Evolutionary conservation across 1,139 yeast species (phyloP), one percentile per base, ranked within the genome.

Genomic region (Ogataea hybrid): DNA sequence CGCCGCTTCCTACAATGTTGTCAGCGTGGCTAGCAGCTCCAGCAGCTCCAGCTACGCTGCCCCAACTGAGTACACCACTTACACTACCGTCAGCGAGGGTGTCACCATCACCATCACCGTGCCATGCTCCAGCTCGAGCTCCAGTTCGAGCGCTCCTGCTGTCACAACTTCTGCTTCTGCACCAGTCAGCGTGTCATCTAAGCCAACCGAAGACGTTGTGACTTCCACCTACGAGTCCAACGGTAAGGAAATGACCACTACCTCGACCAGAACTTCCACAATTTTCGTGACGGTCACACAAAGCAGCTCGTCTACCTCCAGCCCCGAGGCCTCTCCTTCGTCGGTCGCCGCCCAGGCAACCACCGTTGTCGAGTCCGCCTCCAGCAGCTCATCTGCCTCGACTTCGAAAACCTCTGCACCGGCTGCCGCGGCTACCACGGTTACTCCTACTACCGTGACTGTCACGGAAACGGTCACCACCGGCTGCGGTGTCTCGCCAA

Each of bases 181-280:
- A 25, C 25, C 37, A 6, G 31, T 38, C 16, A 16, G 34, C 21
- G 33, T 41, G 9, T 17, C 48, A n/a, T 25, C 47, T 12, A 35
- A 31, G 22, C 16, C 25, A n/a, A 36, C 28, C 15, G 46, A 43
- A 11, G 39, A 36, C 20, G 43, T 48, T 15, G 40, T 47, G 30
- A 40, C 47, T 5, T 44, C 53, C 7, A 41, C 46, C 1, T 47
- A 30, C 33, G 39, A 31, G 20, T 44, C 52, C n/a, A 38, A 42
- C 23, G 56, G 55, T 23, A 42, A 40, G 15, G 49, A 47, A 10
- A 22, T 41, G 12, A 60, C 62, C 8, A 60, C 64, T n/a, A 58
- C 61, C 8, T 56, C 43, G 37, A 60, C 63, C 14, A 32, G 49
- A 10, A 60, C 64, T 3, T 52, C 61, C 5, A 59, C 61, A 12